Percentiles rank a stretch among this genome's conserved stretches.
These are phyloP conservation scores for Cystobasidiaceae sp. DNA, from an alignment of 1,284 basidiomycete species.

Conservation along the genomic window DNA sequence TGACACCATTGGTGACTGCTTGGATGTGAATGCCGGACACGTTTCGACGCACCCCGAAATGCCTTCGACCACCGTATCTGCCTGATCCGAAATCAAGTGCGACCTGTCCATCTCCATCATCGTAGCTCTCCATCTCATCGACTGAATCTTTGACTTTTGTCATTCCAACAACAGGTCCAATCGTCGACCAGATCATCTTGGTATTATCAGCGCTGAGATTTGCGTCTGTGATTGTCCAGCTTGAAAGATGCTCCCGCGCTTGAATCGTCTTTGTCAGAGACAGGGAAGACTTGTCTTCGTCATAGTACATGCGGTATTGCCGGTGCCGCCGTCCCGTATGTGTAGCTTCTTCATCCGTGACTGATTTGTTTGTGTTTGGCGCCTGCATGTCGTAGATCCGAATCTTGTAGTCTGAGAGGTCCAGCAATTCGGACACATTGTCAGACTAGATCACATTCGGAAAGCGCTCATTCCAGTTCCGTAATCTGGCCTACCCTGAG, in stretches of 20 bases:
- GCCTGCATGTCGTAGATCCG: constrained; percentile 78
- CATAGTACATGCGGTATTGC: constrained; percentile 23
- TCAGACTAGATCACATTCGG: constrained; percentile 10
- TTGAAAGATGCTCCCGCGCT: constrained; percentile 55
- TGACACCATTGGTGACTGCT: neutral
- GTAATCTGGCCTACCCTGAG: constrained; percentile 55
- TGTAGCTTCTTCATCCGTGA: constrained; percentile 25
- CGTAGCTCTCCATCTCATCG: constrained; percentile 27
- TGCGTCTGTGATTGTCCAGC: constrained; percentile 91
- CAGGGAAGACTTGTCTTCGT: constrained; percentile 52
- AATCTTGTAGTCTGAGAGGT: constrained; percentile 65
- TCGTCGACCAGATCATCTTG: constrained; percentile 86
- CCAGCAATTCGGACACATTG: neutral
- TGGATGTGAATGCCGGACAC: too few relatives aligned
- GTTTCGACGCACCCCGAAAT: constrained; percentile 43
- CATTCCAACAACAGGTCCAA: constrained; percentile 47
- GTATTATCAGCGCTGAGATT: constrained; percentile 87
- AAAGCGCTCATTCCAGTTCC: neutral
- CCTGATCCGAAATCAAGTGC: constrained; percentile 19
- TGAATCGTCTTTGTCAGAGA: constrained; percentile 71
- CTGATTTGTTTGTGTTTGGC: constrained; percentile 44
- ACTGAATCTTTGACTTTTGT: constrained; percentile 27
- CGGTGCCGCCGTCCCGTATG: neutral
- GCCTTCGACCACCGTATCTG: neutral
- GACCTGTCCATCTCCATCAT: constrained; percentile 30